Base-by-base conservation (phyloP, 306 rosid genomes). In the Glycine soja region DNA sequence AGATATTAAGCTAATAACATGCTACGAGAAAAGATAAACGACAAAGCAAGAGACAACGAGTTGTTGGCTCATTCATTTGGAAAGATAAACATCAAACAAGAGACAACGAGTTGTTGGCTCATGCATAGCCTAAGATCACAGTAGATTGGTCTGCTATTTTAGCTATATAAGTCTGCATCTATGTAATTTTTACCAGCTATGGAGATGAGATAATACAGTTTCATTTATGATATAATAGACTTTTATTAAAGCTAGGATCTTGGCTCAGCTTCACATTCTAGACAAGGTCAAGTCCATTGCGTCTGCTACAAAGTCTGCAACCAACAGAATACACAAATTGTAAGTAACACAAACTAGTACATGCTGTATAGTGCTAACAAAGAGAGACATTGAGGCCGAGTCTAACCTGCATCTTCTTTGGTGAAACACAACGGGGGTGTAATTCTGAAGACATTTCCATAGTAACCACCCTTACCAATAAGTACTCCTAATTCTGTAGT, bases 351-450 rank as follows among this genome's bases (percentile, higher is more conserved):
- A 24, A 24, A 24, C 30, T 24, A 24, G 30, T 24, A 24, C 30
- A 24, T 24, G 30, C 1, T 24, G 30, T 24, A 24, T 24, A 24
- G 30, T 24, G 30, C 2, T 24, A 24, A 24, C 30, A 24, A 24
- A 24, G 30, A 24, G 30, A 24, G 30, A 24, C 30, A 24, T 24
- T 24, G 30, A 24, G 30, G 30, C 30, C 30, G 30, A 24, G 30
- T 24, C 30, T 24, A 24, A 24, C 30, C 30, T 24, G 97, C 97
- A 86, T 93, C 98, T 73, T 89, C 92, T 81, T 89, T 91, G 42
- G 88, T 89, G 91, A 93, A 90, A 86, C 98, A 91, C 48, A 91
- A 81, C 9, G 97, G 98, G 61, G 98, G 98, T 46, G 94, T 93
- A 18, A 93, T 86, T 82, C 97, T 85, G 69, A 90, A 90, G 30